Conservation (phyloP, 2,329 filamentous ascomycete species). For the Exophiala lecanii-corni region DNA sequence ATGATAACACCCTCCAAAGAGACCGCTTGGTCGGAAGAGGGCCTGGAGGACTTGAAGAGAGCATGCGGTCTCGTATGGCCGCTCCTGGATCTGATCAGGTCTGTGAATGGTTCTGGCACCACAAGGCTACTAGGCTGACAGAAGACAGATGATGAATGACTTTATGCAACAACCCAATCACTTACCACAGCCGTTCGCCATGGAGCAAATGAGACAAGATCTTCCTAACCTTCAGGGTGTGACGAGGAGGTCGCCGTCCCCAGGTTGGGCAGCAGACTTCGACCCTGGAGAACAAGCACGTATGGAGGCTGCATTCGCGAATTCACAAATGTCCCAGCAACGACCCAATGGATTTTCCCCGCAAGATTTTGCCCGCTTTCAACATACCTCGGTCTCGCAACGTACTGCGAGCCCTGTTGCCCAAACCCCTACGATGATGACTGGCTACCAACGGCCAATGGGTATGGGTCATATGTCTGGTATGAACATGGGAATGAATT, state of each 20-base stretch:
- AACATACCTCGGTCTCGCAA: constrained; percentile 48
- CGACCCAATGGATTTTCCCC: constrained; percentile 61
- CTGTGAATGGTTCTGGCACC: background rate
- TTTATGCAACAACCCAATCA: constrained; percentile 75
- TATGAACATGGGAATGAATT: constrained; percentile 52
- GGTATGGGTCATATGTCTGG: constrained; percentile 38
- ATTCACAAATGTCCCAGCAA: constrained; percentile 35
- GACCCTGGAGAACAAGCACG: constrained; percentile 58
- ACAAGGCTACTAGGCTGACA: too few species aligned
- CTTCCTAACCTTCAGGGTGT: constrained; percentile 50
- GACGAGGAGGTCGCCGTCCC: constrained; percentile 49
- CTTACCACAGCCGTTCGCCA: constrained; percentile 54
- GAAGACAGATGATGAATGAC: constrained; percentile 78
- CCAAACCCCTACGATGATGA: constrained; percentile 54
- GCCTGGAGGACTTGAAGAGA: constrained; percentile 65
- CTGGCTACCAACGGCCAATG: constrained; percentile 44
- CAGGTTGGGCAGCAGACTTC: constrained; percentile 62
- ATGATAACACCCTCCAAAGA: constrained; percentile 90
- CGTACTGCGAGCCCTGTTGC: constrained; percentile 57
- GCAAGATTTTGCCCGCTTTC: constrained; percentile 83
- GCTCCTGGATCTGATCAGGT: constrained; percentile 71
- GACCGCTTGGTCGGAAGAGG: constrained; percentile 78
- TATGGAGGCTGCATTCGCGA: constrained; percentile 65
- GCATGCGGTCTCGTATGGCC: constrained; percentile 69
- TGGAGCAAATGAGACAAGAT: constrained; percentile 63